These are phyloP conservation scores for Kwoniella bestiolae DNA, from an alignment of 768 basidiomycete genomes.

Conservation along the genomic window DNA sequence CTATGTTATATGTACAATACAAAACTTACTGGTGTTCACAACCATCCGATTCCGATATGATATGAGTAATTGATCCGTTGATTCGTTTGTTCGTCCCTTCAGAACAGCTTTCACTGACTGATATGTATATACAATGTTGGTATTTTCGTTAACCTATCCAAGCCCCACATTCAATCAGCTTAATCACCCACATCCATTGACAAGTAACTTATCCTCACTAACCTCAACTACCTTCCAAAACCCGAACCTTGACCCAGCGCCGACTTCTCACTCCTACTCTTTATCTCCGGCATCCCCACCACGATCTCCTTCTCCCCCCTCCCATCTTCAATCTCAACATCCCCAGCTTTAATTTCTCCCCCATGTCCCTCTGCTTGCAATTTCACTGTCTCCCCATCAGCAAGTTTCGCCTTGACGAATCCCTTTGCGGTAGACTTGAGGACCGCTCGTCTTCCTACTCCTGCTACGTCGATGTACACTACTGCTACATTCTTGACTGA, in stretches of 20 bases:
- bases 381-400: constrained; percentile 42
- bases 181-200: not conserved
- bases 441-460: constrained; percentile 72
- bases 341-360: constrained; percentile 18
- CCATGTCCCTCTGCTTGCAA: constrained; percentile 42
- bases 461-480: constrained; percentile 76
- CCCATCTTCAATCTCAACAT: constrained; percentile 22
- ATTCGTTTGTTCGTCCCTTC: no score
- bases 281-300: constrained; percentile 45
- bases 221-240: constrained; percentile 6
- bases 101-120: no score
- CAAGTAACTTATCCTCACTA: not conserved
- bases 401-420: constrained; percentile 49
- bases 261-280: no score
- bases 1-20: not conserved
- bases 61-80: no score
- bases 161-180: not conserved
- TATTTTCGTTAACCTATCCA: not conserved
- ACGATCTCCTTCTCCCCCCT: constrained; percentile 33
- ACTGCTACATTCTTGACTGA: constrained; percentile 73
- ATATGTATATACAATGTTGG: no score
- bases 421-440: constrained; percentile 62
- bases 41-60: no score
- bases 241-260: no score
- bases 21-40: not conserved